Evolutionary conservation across 192 early-diverging fungal genomes (phyloP), one percentile per base, ranked within the genome.

Genomic region (Mortierella hygrophila): DNA sequence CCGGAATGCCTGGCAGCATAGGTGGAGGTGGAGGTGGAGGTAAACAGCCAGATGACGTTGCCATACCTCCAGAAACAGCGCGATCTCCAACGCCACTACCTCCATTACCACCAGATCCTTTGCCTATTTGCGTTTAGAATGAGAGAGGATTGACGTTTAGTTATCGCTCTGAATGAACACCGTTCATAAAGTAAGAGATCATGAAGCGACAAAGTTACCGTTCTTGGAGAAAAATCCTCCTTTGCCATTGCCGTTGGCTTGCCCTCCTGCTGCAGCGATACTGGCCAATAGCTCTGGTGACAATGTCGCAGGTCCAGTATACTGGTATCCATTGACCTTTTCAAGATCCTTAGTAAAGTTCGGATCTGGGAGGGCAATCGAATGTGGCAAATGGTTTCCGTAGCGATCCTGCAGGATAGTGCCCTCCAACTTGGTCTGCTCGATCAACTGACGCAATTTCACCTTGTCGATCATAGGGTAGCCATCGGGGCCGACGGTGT

Each of bases 401-500:
- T 86, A 86, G 6, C 84, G 79, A 8, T 80, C 70, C 55, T 86
- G 84, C 68, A 86, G 18, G 42, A 78, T 86, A 2, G 79, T 60
- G 29, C 84, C 84, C n/a, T 86, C 84, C n/a, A 86, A n/a, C 29
- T 81, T 86, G 21, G 84, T 86, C 37, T 86, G 84, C 26, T 86
- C 84, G 63, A 86, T 86, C 13, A 86, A 35, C 41, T 49, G 55
- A 18, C 84, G 78, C 16, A 86, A 46, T 41, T 86, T 80, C 20
- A 81, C 79, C 42, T 86, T 86, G 72, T 86, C 84, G 6, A 86
- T 72, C 69, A 80, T 74, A 0, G 84, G 79, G 65, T 68, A 80
- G 13, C 35, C 73, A 47, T 76, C 75, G n/a, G 54, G 32, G 21
- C 65, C 40, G 9, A 65, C 3, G n/a, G 16, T 32, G 2, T 65